Percentiles rank a stretch among this genome's conserved stretches.
Conservation (phyloP, 345 rosid genomes). For the Cardiospermum halicacabum region DNA sequence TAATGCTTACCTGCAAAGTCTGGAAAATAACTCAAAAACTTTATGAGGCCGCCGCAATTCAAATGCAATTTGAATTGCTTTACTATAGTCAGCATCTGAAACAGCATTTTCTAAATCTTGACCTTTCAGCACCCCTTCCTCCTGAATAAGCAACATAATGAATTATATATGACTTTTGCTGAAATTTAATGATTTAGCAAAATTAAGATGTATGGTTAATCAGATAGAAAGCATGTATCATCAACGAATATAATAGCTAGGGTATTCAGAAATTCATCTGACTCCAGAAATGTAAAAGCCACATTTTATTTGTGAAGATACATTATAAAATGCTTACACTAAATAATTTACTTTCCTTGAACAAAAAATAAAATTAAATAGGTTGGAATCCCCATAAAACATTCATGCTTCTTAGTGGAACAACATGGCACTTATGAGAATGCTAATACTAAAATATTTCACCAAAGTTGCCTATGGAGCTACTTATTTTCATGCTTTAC, state of each 20-base stretch:
- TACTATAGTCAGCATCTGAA: conserved; percentile 65
- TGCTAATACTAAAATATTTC: not conserved
- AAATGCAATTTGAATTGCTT: conserved; percentile 81
- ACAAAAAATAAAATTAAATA: not conserved
- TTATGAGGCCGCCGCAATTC: conserved; percentile 81
- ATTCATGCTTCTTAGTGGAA: not conserved
- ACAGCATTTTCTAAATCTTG: conserved; percentile 91
- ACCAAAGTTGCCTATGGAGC: not conserved
- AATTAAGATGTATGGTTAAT: not conserved
- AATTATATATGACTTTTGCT: not conserved
- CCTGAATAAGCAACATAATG: conserved; percentile 40
- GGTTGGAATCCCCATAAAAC: no score
- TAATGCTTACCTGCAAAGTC: conserved; percentile 61
- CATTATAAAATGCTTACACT: not conserved
- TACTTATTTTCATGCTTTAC: not conserved
- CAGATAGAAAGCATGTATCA: not conserved
- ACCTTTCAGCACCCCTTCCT: conserved; percentile 64
- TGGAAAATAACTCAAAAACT: conserved; percentile 66
- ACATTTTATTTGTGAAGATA: not conserved
- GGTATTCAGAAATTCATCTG: not conserved
- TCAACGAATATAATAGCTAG: not conserved
- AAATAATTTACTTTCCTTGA: not conserved
- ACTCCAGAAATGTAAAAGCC: not conserved
- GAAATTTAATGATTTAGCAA: not conserved
- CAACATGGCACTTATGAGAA: not conserved